These are phyloP conservation scores for Tricholomella constricta DNA, from an alignment of 768 basidiomycete species.

Conservation along the genomic window DNA sequence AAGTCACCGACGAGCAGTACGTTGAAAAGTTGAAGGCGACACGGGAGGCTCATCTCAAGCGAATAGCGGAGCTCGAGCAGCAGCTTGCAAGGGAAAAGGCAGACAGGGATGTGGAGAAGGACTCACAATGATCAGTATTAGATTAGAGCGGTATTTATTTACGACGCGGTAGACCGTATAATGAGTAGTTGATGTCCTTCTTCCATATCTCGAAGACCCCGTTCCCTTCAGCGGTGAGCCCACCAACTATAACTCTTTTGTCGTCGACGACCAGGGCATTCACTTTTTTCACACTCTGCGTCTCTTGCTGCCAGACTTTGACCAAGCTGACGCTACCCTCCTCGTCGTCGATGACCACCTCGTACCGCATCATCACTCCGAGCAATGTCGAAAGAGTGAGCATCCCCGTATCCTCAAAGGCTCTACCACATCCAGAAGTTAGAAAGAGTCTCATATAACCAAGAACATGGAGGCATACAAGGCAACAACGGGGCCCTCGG, in stretches of 20 bases:
- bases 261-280: constrained; percentile 59
- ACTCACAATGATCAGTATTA: constrained; percentile 3
- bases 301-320: constrained; percentile 48
- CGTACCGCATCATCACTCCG: constrained; percentile 55
- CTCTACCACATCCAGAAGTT: constrained; percentile 34
- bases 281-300: constrained; percentile 55
- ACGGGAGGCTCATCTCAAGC: constrained; percentile 52
- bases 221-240: constrained; percentile 55
- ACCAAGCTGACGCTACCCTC: constrained; percentile 41
- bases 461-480: constrained; percentile 45
- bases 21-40: constrained; percentile 57
- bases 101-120: constrained; percentile 16
- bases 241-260: constrained; percentile 58
- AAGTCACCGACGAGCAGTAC: constrained; percentile 75
- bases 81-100: constrained; percentile 39
- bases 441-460: not conserved
- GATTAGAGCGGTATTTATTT: not conserved
- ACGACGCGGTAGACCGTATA: constrained; percentile 1
- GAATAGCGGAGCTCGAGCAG: constrained; percentile 60
- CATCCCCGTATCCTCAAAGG: constrained; percentile 47
- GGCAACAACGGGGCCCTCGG: constrained; percentile 74
- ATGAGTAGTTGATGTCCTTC: constrained; percentile 21
- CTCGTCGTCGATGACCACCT: constrained; percentile 40
- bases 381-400: constrained; percentile 63
- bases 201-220: constrained; percentile 70